Base-by-base conservation (phyloP, 768 basidiomycete species). In the Clitopilus passeckerianus region DNA sequence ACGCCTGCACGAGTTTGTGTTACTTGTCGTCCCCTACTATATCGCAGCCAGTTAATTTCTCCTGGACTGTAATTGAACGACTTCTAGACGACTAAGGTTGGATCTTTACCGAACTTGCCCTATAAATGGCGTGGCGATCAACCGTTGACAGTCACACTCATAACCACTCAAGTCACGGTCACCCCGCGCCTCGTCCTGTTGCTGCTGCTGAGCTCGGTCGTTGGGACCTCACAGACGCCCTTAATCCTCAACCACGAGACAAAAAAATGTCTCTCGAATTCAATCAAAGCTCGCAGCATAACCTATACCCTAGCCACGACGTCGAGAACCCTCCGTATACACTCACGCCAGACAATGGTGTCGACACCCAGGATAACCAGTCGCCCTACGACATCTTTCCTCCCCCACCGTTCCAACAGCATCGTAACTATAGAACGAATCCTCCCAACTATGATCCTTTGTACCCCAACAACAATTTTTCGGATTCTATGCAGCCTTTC, bases 341-440 rank as follows among this genome's bases (percentile, higher is more conserved):
- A 63, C 64, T 75, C 30, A 77, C 81, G 74, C 67, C 72, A 74
- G 87, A 90, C 65, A 66, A 76, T 56, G 27, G 27, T 30, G 77
- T 86, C 70, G 86, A 76, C 60, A 68, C 71, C 63, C 62, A 77
- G 54, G 87, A 89, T 65, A 50, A 50, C 46, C 85, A 87, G 61
- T 65, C 80, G 12, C 72, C 74, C 61, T 91, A 89, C 72, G 84
- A 87, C 70, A 71, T 91, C 55, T 90, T 89, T 72, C 76, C 81
- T 59, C 64, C 68, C 59, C 61, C 64, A 62, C 73, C 82, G 6
- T 84, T 85, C 68, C 71, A 74, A 54, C 80, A 82, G 50, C 77
- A 82, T 60, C 84, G 87, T 65, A n/a, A 50, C 10, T 90, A 90
- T 74, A 84, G 86, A 60, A 77, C 85, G 46, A 88, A 87, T 75